Evolutionary conservation across 768 basidiomycete species (phyloP), one percentile per base, ranked within the genome.

Genomic region (Hypsizygus marmoreus): DNA sequence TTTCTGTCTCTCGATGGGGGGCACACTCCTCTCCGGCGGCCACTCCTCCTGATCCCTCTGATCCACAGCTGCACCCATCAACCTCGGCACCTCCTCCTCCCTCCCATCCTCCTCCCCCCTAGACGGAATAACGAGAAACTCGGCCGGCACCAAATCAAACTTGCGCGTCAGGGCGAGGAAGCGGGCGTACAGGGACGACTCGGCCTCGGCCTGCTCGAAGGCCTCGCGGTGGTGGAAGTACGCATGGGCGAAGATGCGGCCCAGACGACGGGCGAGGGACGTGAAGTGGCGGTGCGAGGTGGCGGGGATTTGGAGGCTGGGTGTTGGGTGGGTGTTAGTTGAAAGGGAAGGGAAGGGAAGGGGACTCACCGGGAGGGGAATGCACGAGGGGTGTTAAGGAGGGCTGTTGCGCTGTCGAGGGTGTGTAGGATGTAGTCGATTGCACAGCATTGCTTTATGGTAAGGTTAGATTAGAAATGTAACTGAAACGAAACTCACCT

Each of bases 341-440:
- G 33, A 41, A 20, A 24, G 25, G 16, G 26, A 9, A 20, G 28
- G 26, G 34, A 14, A 7, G 31, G 45, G 17, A 19, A 31, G 14
- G 11, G 17, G 17, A 58, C 71, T 40, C 56, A 92, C 91, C 94
- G 77, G 12, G 92, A 95, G 11, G 94, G 94, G 60, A 99, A 99
- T 6, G 90, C 86, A 38, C 89, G 77, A 6, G 92, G 84, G 1
- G 92, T 94, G 66, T 93, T 97, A 26, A 98, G 74, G 33, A 97
- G 75, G 1, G 93, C 90, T 0, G 91, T 95, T 3, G 93, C 92
- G 54, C 90, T 93, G 66, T 98, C 95, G 6, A 97, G 74, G 0
- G 93, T 97, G 66, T 91, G 93, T 10, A 88, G 70, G 49, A 91
- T 94, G 69, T 98, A 98, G 72, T 97, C 95, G 32, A 97, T 95